Evolutionary conservation across 83 land plant species (phyloP).

Genomic region (Picea abies): DNA sequence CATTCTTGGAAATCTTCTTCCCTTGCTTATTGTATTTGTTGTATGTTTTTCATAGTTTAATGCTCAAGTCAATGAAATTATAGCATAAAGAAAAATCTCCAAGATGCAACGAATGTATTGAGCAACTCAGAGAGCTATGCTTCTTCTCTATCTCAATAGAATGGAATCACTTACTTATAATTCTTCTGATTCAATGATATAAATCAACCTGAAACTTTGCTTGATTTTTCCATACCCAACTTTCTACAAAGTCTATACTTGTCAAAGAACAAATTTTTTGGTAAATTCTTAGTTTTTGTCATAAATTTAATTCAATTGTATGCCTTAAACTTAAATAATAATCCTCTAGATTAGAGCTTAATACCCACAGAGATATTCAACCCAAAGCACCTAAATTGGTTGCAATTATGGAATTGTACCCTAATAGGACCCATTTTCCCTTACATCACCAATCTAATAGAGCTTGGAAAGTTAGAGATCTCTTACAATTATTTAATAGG

Average conservation of each 20-base stretch:
- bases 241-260: constrained; percentile 41
- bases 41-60: no score
- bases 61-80: no score
- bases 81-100: background rate
- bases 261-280: constrained; percentile 48
- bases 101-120: background rate
- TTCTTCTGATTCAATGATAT: constrained; percentile 14
- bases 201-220: constrained; percentile 43
- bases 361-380: constrained; percentile 39
- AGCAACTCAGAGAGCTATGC: background rate
- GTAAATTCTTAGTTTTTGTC: constrained; percentile 53
- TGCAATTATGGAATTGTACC: constrained; percentile 40
- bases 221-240: constrained; percentile 34
- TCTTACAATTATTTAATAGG: no score
- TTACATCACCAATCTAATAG: no score
- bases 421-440: constrained; percentile 25
- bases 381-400: constrained; percentile 29
- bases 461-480: no score
- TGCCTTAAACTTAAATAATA: constrained; percentile 50
- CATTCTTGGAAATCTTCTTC: no score
- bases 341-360: constrained; percentile 34
- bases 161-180: constrained; percentile 51
- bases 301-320: constrained; percentile 44
- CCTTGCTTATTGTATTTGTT: no score
- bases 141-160: constrained; percentile 31